These are phyloP conservation scores for Calonectria montana DNA, from an alignment of 2,329 filamentous ascomycete species.

Conservation along the genomic window DNA sequence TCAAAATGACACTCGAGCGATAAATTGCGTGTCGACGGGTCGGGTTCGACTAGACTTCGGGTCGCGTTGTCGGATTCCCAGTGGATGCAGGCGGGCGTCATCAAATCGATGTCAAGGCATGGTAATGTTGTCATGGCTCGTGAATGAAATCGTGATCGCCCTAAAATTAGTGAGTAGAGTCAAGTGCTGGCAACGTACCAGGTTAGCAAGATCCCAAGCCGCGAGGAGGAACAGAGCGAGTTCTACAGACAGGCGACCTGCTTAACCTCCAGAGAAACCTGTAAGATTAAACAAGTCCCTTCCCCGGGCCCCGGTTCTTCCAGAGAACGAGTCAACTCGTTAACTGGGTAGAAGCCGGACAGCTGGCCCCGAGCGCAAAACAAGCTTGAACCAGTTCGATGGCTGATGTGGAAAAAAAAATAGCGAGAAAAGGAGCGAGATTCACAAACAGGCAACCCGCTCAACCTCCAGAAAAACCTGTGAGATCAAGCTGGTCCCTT, in stretches of 20 bases:
- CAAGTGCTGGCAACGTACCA: neutral
- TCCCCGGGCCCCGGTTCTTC: constrained; percentile 9
- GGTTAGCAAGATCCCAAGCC: neutral
- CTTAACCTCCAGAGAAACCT: constrained; percentile 15
- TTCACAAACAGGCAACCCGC: constrained; percentile 12
- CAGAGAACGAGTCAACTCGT: constrained; percentile 11
- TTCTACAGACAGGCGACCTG: constrained; percentile 7
- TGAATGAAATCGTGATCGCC: neutral
- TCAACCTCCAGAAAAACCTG: constrained; percentile 17
- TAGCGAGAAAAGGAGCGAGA: neutral
- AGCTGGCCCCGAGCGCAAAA: constrained; percentile 5
- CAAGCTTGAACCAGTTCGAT: neutral
- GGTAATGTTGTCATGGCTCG: constrained; percentile 6
- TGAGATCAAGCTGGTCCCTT: constrained; percentile 11
- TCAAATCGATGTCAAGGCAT: constrained; percentile 10
- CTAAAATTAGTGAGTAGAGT: constrained; percentile 3
- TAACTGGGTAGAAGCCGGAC: constrained; percentile 13
- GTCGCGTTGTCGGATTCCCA: constrained; percentile 10
- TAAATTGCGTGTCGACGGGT: constrained; percentile 8
- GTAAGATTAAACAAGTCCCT: constrained; percentile 2
- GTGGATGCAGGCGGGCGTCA: constrained; percentile 5
- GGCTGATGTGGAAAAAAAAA: too few species aligned
- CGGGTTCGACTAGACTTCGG: constrained; percentile 11
- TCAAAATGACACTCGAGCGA: constrained; percentile 11
- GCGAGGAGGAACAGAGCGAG: neutral